Evolutionary conservation across 1,284 basidiomycete species (phyloP), one percentile per base, ranked within the genome.

Genomic region (Tilletia horrida): DNA sequence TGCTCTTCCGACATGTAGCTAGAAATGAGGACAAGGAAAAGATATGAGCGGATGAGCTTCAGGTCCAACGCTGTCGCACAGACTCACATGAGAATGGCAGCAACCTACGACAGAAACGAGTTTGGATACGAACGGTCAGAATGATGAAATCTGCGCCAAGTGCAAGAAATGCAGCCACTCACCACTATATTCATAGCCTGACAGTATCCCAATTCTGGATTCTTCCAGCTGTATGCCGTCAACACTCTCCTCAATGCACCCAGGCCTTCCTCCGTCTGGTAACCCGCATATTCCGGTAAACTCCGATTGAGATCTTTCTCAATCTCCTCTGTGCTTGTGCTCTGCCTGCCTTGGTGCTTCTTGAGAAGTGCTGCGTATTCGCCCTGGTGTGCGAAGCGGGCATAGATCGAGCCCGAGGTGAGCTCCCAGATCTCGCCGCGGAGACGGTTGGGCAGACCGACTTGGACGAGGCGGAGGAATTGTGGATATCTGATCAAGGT

Each of bases 1-100:
- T 98, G 96, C 81, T 98, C 96, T 83, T 98, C 96, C 13, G 93
- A 96, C 91, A 96, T 93, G 83, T 97, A 99, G 75, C 92, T 94
- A 72, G 45, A 43, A 23, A 9, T n/a, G n/a, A n/a, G 42, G 48
- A 64, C 18, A 14, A n/a, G 8, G 27, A 42, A n/a, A n/a, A 3
- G 4, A 52, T 27, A 21, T 52, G 23, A 52, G 21, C 50, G 16
- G 3, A 25, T 7, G 16, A 16, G 47, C 16, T 9, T 9, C 16
- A 48, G 16, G 18, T 7, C 23, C 52, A 48, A 48, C 4, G 16
- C 18, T 16, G 14, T 21, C 47, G 18, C 18, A 48, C 23, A 7
- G 3, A 48, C 47, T 48, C 42, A 63, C 44, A 66, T 69, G n/a
- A 66, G 31, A 48, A 69, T 67, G 0, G 66, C 68, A 40, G 65